A percentile compares a stretch with the other conserved stretches of the same genome.
Conservation (phyloP, 345 rosid genomes). For the Pugionium cornutum region DNA sequence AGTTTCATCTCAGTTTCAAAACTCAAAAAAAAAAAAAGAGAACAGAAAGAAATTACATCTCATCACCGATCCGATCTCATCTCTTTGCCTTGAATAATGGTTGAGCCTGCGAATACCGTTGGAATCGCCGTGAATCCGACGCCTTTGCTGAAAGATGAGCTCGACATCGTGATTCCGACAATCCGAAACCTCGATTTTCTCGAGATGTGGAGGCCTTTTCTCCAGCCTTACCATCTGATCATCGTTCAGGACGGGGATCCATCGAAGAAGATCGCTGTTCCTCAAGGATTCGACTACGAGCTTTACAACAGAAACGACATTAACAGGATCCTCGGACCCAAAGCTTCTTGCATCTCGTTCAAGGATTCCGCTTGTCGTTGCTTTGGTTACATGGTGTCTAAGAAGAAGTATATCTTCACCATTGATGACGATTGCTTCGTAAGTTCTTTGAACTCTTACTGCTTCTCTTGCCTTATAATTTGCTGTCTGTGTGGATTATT, state of each 20-base stretch:
- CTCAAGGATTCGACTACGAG: slow-evolving; percentile 89
- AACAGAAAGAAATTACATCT: too few species aligned
- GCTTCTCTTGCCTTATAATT: too few species aligned
- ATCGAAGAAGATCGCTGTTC: slow-evolving; percentile 72
- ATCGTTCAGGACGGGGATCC: slow-evolving; percentile 98
- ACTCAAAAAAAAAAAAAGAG: neutral
- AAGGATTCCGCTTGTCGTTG: slow-evolving; percentile 98
- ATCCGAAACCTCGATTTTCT: slow-evolving; percentile 91
- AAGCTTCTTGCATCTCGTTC: slow-evolving; percentile 93
- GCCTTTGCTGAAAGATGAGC: slow-evolving; percentile 70
- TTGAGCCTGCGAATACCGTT: slow-evolving; percentile 52
- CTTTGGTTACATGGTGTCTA: slow-evolving; percentile 97
- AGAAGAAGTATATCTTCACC: slow-evolving; percentile 96
- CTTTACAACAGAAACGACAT: slow-evolving; percentile 92
- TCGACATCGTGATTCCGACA: slow-evolving; percentile 93
- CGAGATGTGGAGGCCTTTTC: slow-evolving; percentile 99
- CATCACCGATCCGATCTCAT: slow-evolving; percentile 15
- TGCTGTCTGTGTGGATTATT: too few species aligned
- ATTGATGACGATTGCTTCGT: slow-evolving; percentile 98
- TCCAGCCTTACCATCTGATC: slow-evolving; percentile 91
- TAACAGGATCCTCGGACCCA: slow-evolving; percentile 82
- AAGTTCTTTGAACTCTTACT: slow-evolving; percentile 33
- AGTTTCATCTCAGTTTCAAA: neutral
- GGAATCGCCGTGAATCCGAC: slow-evolving; percentile 44
- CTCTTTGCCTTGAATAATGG: slow-evolving; percentile 39